phyloP scores from a whole-genome alignment of 352 stramenopile genomes.

The Poterioochromonas sp. region DNA sequence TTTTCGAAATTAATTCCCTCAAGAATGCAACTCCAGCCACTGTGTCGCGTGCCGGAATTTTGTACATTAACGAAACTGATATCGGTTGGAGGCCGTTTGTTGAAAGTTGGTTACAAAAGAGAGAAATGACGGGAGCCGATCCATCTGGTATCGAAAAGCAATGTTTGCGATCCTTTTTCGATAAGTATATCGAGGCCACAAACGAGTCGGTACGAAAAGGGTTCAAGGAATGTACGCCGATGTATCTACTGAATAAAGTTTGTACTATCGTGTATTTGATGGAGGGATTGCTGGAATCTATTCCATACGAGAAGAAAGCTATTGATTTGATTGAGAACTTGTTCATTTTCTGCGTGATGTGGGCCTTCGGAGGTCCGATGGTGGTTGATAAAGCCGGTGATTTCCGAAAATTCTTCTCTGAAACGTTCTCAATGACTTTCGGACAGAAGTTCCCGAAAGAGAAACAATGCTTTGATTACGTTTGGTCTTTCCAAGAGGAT shows the following conservation, averaged over 20 bases:
- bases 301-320: conserved; percentile 70
- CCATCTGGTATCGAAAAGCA: conserved; percentile 59
- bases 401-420: conserved; percentile 59
- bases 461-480: conserved; percentile 91
- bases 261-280: conserved; percentile 89
- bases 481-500: conserved; percentile 81
- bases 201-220: conserved; percentile 81
- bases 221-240: conserved; percentile 67
- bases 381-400: conserved; percentile 75
- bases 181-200: conserved; percentile 88
- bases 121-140: conserved; percentile 58
- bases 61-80: conserved; percentile 95
- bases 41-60: conserved; percentile 86
- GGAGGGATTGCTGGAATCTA: conserved; percentile 74
- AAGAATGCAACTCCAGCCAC: conserved; percentile 92
- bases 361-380: conserved; percentile 88
- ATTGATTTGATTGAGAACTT: conserved; percentile 83
- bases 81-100: conserved; percentile 92
- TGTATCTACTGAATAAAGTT: conserved; percentile 63
- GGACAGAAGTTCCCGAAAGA: conserved; percentile 84
- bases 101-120: conserved; percentile 86
- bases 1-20: conserved; percentile 95
- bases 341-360: conserved; percentile 90
- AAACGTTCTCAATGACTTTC: conserved; percentile 59
- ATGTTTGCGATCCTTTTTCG: conserved; percentile 81